Percentiles rank a stretch among this genome's conserved stretches.
phyloP scores from a whole-genome alignment of 2,329 filamentous ascomycete species.

The Trichoderma hamatum region DNA sequence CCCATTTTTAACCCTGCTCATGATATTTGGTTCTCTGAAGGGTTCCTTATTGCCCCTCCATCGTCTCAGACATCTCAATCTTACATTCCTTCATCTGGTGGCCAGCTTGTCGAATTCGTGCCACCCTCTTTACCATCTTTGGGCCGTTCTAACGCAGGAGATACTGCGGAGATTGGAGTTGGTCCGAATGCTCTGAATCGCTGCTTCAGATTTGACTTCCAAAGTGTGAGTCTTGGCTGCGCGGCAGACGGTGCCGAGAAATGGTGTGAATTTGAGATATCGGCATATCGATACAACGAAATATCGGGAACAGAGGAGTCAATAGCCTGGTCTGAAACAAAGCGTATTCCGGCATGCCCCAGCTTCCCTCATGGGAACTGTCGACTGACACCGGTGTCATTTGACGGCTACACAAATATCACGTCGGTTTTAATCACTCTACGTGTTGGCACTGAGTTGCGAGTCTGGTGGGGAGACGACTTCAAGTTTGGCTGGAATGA shows the following conservation, averaged over 20 bases:
- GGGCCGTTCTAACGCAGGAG: constrained; percentile 34
- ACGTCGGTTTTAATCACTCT: constrained; percentile 45
- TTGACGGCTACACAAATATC: constrained; percentile 45
- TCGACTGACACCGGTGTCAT: constrained; percentile 40
- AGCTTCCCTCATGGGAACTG: constrained; percentile 41
- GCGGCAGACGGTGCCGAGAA: constrained; percentile 41
- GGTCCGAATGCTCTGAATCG: constrained; percentile 42
- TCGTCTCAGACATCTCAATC: constrained; percentile 39
- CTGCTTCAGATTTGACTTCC: constrained; percentile 47
- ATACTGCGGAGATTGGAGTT: constrained; percentile 46
- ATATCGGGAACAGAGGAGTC: constrained; percentile 41
- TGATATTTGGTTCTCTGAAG: constrained; percentile 48
- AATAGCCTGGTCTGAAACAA: constrained; percentile 46
- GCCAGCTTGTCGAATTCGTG: constrained; percentile 46
- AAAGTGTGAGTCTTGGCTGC: constrained; percentile 45
- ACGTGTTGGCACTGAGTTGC: constrained; percentile 43
- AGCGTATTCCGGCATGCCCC: constrained; percentile 44
- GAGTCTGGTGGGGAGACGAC: constrained; percentile 49
- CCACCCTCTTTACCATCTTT: constrained; percentile 40
- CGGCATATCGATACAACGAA: constrained; percentile 45
- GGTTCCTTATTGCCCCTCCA: constrained; percentile 45
- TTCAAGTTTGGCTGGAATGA: constrained; percentile 47
- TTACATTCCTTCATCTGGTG: constrained; percentile 45
- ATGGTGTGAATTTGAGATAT: constrained; percentile 48
- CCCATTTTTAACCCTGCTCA: constrained; percentile 46